phyloP scores from a whole-genome alignment of 805 yeast species.

The Danielozyma ontarioensis region DNA sequence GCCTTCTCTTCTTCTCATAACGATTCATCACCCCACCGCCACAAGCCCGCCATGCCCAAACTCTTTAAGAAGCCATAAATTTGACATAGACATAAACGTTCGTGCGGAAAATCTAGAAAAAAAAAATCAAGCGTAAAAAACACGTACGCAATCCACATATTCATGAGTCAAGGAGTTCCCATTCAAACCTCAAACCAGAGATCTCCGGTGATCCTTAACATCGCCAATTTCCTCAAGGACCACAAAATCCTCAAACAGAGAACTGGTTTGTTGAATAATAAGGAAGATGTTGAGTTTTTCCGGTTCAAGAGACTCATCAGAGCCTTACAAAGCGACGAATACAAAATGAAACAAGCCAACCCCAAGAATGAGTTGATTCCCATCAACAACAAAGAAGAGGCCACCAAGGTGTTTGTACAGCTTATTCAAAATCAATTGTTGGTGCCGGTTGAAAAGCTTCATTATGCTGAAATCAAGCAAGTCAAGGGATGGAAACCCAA shows the following conservation, averaged over 20 bases:
- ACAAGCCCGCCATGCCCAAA: too few species aligned
- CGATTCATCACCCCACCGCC: too few species aligned
- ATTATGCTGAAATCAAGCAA: slow-evolving; percentile 59
- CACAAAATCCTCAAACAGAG: slow-evolving; percentile 71
- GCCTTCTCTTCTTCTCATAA: too few species aligned
- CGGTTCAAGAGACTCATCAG: slow-evolving; percentile 78
- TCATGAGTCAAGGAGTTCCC: slow-evolving; percentile 1
- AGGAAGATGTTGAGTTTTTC: slow-evolving; percentile 73
- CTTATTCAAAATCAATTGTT: slow-evolving; percentile 71
- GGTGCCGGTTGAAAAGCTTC: slow-evolving; percentile 70
- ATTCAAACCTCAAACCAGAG: slow-evolving; percentile 11
- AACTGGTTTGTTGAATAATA: slow-evolving; percentile 68
- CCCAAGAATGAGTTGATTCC: slow-evolving; percentile 43
- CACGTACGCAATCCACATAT: too few species aligned
- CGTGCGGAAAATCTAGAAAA: too few species aligned
- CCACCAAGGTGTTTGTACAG: slow-evolving; percentile 56
- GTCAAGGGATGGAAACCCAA: slow-evolving; percentile 56
- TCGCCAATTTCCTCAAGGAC: slow-evolving; percentile 69
- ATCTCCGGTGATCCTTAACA: slow-evolving; percentile 57
- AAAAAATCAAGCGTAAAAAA: too few species aligned
- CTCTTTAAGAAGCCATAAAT: too few species aligned
- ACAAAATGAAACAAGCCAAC: slow-evolving; percentile 46
- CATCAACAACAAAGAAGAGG: slow-evolving; percentile 44
- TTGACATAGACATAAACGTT: too few species aligned
- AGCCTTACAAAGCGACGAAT: slow-evolving; percentile 71